Evolutionary conservation across 495 filamentous ascomycete genomes (phyloP).

Genomic region (Daldinia concentrica): DNA sequence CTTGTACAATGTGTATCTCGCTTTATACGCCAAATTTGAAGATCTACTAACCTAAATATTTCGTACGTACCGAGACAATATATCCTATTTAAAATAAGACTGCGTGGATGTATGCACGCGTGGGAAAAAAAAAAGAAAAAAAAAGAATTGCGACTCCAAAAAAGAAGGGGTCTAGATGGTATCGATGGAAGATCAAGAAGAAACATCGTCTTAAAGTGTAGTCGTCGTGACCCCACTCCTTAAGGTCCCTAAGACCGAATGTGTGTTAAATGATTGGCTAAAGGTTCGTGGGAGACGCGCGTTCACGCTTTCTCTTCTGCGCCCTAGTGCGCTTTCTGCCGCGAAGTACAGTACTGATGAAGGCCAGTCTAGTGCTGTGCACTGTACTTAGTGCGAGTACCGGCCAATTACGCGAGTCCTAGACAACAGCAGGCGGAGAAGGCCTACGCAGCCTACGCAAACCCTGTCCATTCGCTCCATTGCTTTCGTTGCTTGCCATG

Average conservation of each 20-base stretch:
- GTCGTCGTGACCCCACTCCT: conserved; percentile 33
- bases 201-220: conserved; percentile 19
- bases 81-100: background rate
- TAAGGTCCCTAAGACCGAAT: conserved; percentile 20
- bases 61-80: background rate
- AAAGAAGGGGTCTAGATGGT: background rate
- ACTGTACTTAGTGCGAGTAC: conserved; percentile 26
- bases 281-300: conserved; percentile 32
- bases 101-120: background rate
- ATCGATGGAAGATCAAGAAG: conserved; percentile 5
- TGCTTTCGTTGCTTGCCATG: conserved; percentile 1
- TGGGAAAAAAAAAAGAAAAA: background rate
- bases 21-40: background rate
- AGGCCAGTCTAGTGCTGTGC: background rate
- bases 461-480: conserved; percentile 18
- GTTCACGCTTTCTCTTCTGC: conserved; percentile 42
- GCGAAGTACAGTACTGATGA: conserved; percentile 39
- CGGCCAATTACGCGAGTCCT: conserved; percentile 25
- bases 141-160: background rate
- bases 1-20: background rate
- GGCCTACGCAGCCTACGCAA: conserved; percentile 42
- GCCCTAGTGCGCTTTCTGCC: conserved; percentile 41
- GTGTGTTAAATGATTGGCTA: conserved; percentile 35
- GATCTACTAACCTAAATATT: background rate
- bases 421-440: conserved; percentile 33